Percentiles rank a stretch among this genome's conserved stretches.
Evolutionary conservation across 805 yeast species (phyloP).

Genomic region (Suhomyces kilbournensis): DNA sequence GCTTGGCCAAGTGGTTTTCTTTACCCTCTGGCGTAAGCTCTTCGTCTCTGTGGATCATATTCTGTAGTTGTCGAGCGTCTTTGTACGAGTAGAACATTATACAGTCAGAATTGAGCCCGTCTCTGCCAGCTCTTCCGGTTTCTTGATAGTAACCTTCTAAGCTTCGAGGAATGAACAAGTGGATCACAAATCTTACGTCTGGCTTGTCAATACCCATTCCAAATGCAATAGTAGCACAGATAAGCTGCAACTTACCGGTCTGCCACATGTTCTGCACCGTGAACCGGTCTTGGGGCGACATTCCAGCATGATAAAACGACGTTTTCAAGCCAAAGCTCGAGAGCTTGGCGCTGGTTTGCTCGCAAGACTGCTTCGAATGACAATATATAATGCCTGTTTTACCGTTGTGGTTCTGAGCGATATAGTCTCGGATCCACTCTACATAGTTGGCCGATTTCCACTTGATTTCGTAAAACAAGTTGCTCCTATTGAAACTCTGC

Average conservation of each 20-base stretch:
- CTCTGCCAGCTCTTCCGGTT: constrained; percentile 98
- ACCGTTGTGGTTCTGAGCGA: constrained; percentile 48
- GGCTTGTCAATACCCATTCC: constrained; percentile 99
- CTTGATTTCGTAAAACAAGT: constrained; percentile 73
- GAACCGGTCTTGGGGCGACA: constrained; percentile 72
- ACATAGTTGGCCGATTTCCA: constrained; percentile 57
- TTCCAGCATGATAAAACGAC: constrained; percentile 91
- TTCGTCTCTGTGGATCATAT: constrained; percentile 73
- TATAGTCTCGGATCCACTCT: constrained; percentile 58
- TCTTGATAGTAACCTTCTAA: constrained; percentile 97
- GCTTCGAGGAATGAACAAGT: constrained; percentile 82
- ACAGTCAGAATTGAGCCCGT: constrained; percentile 80
- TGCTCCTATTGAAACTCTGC: constrained; percentile 90
- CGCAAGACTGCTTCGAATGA: constrained; percentile 86
- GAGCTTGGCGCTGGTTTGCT: constrained; percentile 66
- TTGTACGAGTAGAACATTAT: constrained; percentile 74
- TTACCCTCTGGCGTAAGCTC: constrained; percentile 61
- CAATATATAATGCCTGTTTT: constrained; percentile 91
- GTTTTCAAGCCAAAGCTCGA: constrained; percentile 59
- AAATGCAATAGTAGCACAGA: constrained; percentile 97
- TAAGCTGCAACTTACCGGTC: constrained; percentile 60
- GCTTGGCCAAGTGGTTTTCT: constrained; percentile 72
- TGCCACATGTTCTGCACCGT: constrained; percentile 85
- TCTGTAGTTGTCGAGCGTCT: constrained; percentile 75
- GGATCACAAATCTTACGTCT: constrained; percentile 89